Percentiles rank a stretch among this genome's conserved stretches.
phyloP scores from a whole-genome alignment of 176 grass and related monocot genomes.

The Pharus latifolius region DNA sequence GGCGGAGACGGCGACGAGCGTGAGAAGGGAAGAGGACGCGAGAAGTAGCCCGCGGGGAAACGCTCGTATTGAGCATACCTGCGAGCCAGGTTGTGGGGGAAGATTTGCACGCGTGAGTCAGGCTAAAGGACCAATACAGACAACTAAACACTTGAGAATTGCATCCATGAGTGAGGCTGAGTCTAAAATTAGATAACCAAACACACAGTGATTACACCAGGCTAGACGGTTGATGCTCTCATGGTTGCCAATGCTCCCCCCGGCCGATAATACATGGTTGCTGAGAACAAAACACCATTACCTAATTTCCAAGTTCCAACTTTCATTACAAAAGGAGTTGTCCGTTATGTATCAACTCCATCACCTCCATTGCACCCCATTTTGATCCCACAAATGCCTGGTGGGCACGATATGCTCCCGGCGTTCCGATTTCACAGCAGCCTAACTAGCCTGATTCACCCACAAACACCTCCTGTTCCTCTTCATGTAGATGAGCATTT shows the following conservation, averaged over 20 bases:
- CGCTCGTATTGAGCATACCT: too few species aligned
- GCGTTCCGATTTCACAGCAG: background rate
- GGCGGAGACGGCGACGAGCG: too few species aligned
- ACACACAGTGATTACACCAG: background rate
- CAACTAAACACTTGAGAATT: too few species aligned
- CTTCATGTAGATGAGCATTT: conserved; percentile 2
- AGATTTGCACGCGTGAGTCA: too few species aligned
- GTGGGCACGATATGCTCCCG: background rate
- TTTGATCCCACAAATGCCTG: background rate
- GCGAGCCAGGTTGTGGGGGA: too few species aligned
- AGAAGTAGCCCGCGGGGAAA: too few species aligned
- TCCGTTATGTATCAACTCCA: background rate
- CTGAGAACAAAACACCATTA: background rate
- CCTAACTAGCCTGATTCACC: conserved; percentile 1
- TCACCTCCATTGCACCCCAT: background rate
- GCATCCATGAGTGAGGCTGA: too few species aligned
- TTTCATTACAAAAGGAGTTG: background rate
- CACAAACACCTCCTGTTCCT: background rate
- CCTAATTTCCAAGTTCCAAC: background rate
- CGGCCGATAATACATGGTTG: background rate
- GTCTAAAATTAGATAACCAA: too few species aligned
- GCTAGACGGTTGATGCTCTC: conserved; percentile 13
- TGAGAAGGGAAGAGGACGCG: too few species aligned
- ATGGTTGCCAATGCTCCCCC: background rate
- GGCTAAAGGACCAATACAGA: too few species aligned